These are phyloP conservation scores for Camelina hispida DNA, from an alignment of 345 rosid genomes.

Conservation along the genomic window DNA sequence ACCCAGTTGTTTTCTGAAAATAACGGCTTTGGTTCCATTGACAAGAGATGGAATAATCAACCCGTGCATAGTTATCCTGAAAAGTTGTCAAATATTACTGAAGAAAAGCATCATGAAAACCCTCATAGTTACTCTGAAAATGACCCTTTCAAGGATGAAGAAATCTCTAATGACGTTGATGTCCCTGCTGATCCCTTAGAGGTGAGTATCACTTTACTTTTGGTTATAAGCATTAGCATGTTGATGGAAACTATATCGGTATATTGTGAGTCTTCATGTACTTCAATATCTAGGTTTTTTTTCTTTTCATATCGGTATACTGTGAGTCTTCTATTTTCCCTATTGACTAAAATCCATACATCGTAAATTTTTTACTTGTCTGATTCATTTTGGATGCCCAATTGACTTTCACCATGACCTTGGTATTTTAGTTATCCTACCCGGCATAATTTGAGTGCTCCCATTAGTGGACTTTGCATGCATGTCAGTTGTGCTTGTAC, in stretches of 20 bases:
- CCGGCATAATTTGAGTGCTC: background rate
- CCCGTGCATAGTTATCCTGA: slow-evolving; percentile 50
- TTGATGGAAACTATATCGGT: background rate
- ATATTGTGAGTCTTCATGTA: slow-evolving; percentile 1
- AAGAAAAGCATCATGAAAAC: slow-evolving; percentile 50
- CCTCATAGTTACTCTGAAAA: slow-evolving; percentile 41
- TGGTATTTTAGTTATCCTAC: slow-evolving; percentile 13
- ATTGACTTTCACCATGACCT: background rate
- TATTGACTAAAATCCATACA: background rate
- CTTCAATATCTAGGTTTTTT: slow-evolving; percentile 2
- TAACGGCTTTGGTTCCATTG: slow-evolving; percentile 65
- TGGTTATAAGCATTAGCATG: slow-evolving; percentile 21
- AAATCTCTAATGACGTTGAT: slow-evolving; percentile 25
- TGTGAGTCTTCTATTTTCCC: background rate
- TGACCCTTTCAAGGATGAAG: slow-evolving; percentile 27
- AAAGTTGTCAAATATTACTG: slow-evolving; percentile 48
- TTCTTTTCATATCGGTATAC: background rate
- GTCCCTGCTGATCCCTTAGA: slow-evolving; percentile 82
- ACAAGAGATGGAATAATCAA: slow-evolving; percentile 57
- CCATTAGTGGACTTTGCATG: slow-evolving; percentile 24
- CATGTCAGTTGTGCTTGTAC: slow-evolving; percentile 27
- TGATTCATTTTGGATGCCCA: background rate
- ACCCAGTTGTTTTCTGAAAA: slow-evolving; percentile 79
- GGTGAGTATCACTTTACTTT: slow-evolving; percentile 50
- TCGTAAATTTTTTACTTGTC: background rate